phyloP scores from a whole-genome alignment of 441 rosid species.

The Flueggea neowawraea region DNA sequence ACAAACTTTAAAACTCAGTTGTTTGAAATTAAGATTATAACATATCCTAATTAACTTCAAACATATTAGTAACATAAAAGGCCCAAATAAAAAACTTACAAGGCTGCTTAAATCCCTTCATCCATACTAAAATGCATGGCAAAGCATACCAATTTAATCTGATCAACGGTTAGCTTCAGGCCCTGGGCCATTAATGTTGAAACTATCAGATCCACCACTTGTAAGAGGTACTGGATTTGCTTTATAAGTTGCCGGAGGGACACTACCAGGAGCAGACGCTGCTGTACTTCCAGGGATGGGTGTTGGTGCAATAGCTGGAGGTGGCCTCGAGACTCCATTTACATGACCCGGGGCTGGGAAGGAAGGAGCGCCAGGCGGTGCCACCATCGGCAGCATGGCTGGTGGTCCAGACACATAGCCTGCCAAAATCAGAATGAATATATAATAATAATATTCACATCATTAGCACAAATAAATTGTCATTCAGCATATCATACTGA shows the following conservation, averaged over 20 bases:
- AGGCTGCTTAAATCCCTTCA: neutral
- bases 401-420: conserved; percentile 63
- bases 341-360: conserved; percentile 52
- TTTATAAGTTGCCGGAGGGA: conserved; percentile 52
- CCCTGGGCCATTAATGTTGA: conserved; percentile 39
- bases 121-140: neutral
- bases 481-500: no score
- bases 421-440: conserved; percentile 14
- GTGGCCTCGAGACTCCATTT: conserved; percentile 73
- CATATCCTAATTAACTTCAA: no score
- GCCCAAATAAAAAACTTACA: neutral
- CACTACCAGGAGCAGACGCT: conserved; percentile 42
- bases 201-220: conserved; percentile 58
- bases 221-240: conserved; percentile 44
- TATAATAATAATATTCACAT: no score
- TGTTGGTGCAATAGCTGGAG: conserved; percentile 43
- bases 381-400: conserved; percentile 64
- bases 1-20: no score
- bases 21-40: no score
- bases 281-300: conserved; percentile 50
- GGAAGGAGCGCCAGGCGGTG: conserved; percentile 83
- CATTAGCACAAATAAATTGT: no score
- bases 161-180: conserved; percentile 58
- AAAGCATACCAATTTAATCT: conserved; percentile 19
- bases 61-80: neutral